Evolutionary conservation across 2,329 filamentous ascomycete species (phyloP).

Genomic region (Colletotrichum sp.): DNA sequence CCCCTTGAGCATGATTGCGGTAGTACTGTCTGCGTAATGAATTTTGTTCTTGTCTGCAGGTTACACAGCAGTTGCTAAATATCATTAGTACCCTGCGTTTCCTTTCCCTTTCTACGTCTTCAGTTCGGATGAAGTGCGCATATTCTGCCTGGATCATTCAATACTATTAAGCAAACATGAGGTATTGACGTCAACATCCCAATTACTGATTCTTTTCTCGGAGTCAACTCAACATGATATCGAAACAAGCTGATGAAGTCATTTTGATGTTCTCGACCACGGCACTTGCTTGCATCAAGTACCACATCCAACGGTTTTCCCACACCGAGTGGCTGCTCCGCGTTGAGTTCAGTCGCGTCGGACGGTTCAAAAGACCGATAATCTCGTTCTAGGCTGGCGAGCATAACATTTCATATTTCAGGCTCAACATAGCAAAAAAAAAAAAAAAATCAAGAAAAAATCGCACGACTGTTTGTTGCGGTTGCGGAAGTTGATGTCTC

Average conservation of each 20-base stretch:
- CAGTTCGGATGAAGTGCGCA: too few species aligned
- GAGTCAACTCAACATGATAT: not conserved
- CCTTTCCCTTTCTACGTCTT: too few species aligned
- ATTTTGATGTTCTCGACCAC: not conserved
- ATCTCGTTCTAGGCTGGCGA: not conserved
- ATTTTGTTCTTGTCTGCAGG: too few species aligned
- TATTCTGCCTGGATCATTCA: not conserved
- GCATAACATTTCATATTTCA: fast-evolving
- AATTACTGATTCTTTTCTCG: not conserved
- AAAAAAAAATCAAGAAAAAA: too few species aligned
- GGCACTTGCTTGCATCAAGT: not conserved
- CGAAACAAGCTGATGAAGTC: not conserved
- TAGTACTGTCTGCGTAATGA: not conserved
- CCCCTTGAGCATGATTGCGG: not conserved
- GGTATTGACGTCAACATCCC: not conserved
- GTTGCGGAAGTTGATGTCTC: not conserved
- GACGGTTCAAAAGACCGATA: not conserved
- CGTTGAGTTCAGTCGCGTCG: not conserved
- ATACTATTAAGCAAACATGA: not conserved
- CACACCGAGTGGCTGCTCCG: not conserved
- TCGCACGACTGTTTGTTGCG: not conserved
- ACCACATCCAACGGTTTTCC: not conserved
- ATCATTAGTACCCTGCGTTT: too few species aligned
- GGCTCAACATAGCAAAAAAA: too few species aligned
- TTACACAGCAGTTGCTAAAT: too few species aligned